phyloP scores from a whole-genome alignment of 495 filamentous ascomycete genomes.

The Hypoxylon perforatum region DNA sequence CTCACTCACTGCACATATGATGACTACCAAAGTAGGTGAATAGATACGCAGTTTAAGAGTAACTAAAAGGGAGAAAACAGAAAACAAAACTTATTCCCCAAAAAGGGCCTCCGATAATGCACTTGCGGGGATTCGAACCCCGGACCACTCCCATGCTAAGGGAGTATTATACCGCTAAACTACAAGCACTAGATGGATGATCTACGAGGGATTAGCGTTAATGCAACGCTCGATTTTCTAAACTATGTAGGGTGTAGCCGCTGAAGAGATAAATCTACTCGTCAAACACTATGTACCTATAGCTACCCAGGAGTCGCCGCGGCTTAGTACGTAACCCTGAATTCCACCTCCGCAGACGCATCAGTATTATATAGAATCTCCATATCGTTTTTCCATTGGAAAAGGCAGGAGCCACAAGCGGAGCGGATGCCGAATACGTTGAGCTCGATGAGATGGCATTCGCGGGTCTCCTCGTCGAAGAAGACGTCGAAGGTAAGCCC shows the following conservation, averaged over 20 bases:
- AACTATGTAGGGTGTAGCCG: too few relatives aligned
- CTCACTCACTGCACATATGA: too few relatives aligned
- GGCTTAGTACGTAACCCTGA: constrained; percentile 17
- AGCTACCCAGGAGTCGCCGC: too few relatives aligned
- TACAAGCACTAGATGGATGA: constrained; percentile 34
- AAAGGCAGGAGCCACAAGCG: constrained; percentile 44
- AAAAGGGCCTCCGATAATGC: constrained; percentile 40
- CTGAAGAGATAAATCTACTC: too few relatives aligned
- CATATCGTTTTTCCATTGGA: constrained; percentile 42
- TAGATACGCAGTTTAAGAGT: too few relatives aligned
- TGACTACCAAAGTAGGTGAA: too few relatives aligned
- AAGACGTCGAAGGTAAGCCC: constrained; percentile 45
- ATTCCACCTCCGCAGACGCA: neutral
- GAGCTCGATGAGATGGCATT: constrained; percentile 38
- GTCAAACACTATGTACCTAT: too few relatives aligned
- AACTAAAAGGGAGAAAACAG: too few relatives aligned
- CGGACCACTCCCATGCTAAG: constrained; percentile 60
- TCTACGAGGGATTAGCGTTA: too few relatives aligned
- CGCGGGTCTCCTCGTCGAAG: constrained; percentile 36
- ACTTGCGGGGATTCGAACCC: constrained; percentile 66
- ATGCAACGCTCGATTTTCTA: too few relatives aligned
- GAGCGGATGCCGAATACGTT: constrained; percentile 43
- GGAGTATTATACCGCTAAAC: constrained; percentile 46
- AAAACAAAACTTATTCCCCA: too few relatives aligned
- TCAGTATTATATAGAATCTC: constrained; percentile 28